Percentiles rank a stretch among this genome's conserved stretches.
Conservation (phyloP, 495 filamentous ascomycete genomes). For the Penicillium robsamsonii region DNA sequence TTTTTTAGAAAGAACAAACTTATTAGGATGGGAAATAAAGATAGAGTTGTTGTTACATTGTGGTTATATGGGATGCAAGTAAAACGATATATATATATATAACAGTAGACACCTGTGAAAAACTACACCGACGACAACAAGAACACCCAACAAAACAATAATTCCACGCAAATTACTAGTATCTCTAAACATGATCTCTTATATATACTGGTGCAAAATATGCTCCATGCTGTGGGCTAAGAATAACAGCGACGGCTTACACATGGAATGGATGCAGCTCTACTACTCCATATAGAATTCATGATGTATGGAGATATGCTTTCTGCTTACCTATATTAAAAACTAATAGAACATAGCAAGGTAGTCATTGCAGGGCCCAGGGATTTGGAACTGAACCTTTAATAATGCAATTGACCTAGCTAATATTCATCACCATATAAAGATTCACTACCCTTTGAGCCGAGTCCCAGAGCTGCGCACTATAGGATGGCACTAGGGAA, state of each 20-base stretch:
- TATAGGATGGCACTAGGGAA: neutral
- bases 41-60: neutral
- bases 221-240: neutral
- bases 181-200: neutral
- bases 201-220: neutral
- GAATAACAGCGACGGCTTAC: neutral
- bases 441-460: neutral
- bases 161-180: neutral
- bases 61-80: neutral
- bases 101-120: no score
- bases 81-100: neutral
- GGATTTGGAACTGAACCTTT: neutral
- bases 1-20: neutral
- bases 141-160: neutral
- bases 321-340: neutral
- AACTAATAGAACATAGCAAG: neutral
- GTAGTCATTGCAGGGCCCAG: neutral
- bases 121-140: neutral
- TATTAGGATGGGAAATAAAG: neutral
- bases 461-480: neutral
- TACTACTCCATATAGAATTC: neutral
- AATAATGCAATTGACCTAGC: neutral
- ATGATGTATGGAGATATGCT: neutral
- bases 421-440: neutral
- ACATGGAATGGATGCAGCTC: neutral